Evolutionary conservation across 768 basidiomycete genomes (phyloP), one percentile per base, ranked within the genome.

Genomic region (Jaapia argillacea): DNA sequence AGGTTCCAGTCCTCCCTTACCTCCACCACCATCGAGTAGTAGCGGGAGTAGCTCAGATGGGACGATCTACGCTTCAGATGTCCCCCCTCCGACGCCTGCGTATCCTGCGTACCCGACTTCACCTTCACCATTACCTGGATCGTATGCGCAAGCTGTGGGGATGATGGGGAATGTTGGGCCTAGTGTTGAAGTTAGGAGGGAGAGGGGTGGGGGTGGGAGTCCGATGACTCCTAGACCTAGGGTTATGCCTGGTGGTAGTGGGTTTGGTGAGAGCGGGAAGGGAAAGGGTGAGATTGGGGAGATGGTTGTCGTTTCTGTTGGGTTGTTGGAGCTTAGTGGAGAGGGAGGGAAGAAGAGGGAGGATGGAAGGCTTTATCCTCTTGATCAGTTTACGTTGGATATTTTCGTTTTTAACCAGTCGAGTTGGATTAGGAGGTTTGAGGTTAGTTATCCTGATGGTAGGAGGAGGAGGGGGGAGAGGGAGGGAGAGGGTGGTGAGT

Each of bases 361-460:
- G 26, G 58, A 58, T 25, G 70, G 62, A 48, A 76, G 67, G 62
- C 78, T 91, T 54, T 81, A 77, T 49, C 84, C 85, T 14, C 65
- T 83, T 22, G 79, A 86, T 51, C 66, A 72, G 40, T 92, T 92
- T 57, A 81, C 79, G 41, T 60, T 92, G 52, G 88, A 92, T 48
- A 81, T 91, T 2, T 91, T 92, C 52, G 85, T 91, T 43, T 90
- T 82, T 53, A 92, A 91, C 53, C 81, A 81, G 61, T 80, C 77
- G 36, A 65, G 74, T 36, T 79, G 83, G 78, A 79, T 78, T 41
- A 70, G 87, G 46, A 59, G 85, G 50, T 85, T 90, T 50, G 86
- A 88, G 60, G 70, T 90, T 27, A 79, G 73, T 24, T 81, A 74
- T 58, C 80, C 81, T 2, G 72, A 79, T 51, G 64, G 66, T 24